phyloP scores from a whole-genome alignment of 306 rosid species.

The Boehmeria nivea region DNA sequence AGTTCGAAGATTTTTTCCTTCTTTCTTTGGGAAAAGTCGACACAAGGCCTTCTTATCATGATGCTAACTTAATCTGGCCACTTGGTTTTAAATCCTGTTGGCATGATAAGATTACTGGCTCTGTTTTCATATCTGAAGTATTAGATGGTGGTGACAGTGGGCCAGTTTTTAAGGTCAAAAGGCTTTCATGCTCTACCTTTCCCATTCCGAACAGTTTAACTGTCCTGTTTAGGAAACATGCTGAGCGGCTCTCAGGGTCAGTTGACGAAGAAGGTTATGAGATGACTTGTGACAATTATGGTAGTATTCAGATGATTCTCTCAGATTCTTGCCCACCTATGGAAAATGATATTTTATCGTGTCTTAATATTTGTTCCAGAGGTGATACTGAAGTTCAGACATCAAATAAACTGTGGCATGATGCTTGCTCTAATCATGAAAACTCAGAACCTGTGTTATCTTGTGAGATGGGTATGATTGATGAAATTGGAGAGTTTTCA shows the following conservation, averaged over 20 bases:
- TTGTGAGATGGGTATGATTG: slow-evolving; percentile 28
- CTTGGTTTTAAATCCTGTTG: slow-evolving; percentile 81
- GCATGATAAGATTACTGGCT: slow-evolving; percentile 92
- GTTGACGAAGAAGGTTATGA: slow-evolving; percentile 38
- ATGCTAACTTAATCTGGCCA: slow-evolving; percentile 57
- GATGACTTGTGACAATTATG: slow-evolving; percentile 38
- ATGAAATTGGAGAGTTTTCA: slow-evolving; percentile 78
- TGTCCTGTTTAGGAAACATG: slow-evolving; percentile 38
- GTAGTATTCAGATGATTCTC: slow-evolving; percentile 57
- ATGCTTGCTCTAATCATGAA: slow-evolving; percentile 24
- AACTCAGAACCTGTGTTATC: slow-evolving; percentile 27
- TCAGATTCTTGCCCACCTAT: slow-evolving; percentile 53
- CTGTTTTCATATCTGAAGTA: slow-evolving; percentile 73
- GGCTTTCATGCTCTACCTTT: slow-evolving; percentile 62
- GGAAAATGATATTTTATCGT: slow-evolving; percentile 66
- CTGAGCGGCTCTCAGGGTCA: slow-evolving; percentile 34
- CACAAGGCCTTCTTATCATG: slow-evolving; percentile 65
- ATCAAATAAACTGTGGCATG: slow-evolving; percentile 28
- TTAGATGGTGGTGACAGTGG: slow-evolving; percentile 89
- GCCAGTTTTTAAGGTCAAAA: slow-evolving; percentile 69
- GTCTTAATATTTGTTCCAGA: slow-evolving; percentile 40
- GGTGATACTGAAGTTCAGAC: slow-evolving; percentile 30
- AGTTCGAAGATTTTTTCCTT: slow-evolving; percentile 81
- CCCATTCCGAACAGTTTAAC: slow-evolving; percentile 62
- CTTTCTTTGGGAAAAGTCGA: slow-evolving; percentile 85